Percentiles rank a stretch among this genome's conserved stretches.
Evolutionary conservation across 345 rosid genomes (phyloP).

Genomic region (Populus tremula): DNA sequence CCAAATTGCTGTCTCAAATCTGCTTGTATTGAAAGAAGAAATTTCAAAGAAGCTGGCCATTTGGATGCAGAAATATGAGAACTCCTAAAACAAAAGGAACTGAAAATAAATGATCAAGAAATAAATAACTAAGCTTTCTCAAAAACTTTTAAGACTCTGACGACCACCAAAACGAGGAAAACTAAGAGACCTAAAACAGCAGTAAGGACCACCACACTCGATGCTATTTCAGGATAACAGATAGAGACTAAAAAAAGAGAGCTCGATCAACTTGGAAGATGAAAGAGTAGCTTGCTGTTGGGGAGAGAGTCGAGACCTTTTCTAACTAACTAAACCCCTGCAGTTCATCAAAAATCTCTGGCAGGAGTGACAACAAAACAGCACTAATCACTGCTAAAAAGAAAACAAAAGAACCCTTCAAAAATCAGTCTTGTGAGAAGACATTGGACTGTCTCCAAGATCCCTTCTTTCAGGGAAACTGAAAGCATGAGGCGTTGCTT

Average conservation of each 20-base stretch:
- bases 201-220: background rate
- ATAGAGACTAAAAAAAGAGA: too few relatives aligned
- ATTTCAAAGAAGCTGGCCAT: constrained; percentile 27
- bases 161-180: background rate
- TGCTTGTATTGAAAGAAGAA: constrained; percentile 5
- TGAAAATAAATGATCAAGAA: background rate
- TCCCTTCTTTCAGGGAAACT: background rate
- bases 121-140: background rate
- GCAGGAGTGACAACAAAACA: background rate
- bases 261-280: too few relatives aligned
- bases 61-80: background rate
- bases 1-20: constrained; percentile 29
- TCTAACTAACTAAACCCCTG: background rate
- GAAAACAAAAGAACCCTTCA: background rate
- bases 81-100: background rate
- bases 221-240: background rate
- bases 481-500: background rate
- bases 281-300: too few relatives aligned
- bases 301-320: background rate
- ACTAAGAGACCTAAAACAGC: constrained; percentile 1
- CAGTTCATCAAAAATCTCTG: background rate
- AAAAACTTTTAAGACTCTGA: background rate
- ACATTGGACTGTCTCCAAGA: background rate
- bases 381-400: background rate
- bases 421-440: background rate